phyloP scores from a whole-genome alignment of 768 basidiomycete genomes.

The Naganishia vaughanmartiniae region DNA sequence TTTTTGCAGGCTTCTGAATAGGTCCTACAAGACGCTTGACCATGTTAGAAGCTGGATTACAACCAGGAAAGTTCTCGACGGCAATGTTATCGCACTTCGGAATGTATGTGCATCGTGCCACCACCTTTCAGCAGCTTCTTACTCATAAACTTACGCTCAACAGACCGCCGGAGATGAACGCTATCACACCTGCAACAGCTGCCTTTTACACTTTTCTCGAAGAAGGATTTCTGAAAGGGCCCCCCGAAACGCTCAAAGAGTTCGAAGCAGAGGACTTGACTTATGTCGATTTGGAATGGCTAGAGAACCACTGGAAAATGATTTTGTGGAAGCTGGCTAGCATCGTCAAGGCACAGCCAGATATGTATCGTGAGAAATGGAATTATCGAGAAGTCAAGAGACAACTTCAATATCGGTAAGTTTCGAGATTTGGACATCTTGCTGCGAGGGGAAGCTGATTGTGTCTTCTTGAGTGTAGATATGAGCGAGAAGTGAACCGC shows the following conservation, averaged over 20 bases:
- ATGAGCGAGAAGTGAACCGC: conserved; percentile 77
- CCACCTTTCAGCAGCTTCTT: conserved; percentile 30
- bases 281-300: conserved; percentile 74
- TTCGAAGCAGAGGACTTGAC: conserved; percentile 55
- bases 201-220: conserved; percentile 38
- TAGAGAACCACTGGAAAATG: conserved; percentile 84
- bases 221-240: conserved; percentile 27
- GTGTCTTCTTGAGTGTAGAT: conserved; percentile 57
- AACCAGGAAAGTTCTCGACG: neutral
- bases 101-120: neutral
- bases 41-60: conserved; percentile 4
- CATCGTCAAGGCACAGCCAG: conserved; percentile 71
- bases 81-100: neutral
- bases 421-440: neutral
- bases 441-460: neutral
- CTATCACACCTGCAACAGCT: conserved; percentile 37
- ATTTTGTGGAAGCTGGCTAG: conserved; percentile 94
- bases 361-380: conserved; percentile 65
- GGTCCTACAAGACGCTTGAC: neutral
- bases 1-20: neutral
- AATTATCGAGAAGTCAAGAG: conserved; percentile 74
- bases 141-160: neutral
- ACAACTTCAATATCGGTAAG: conserved; percentile 82
- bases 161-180: conserved; percentile 44
- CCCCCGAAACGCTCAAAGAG: conserved; percentile 31